Evolutionary conservation across 192 early-diverging fungal species (phyloP).

Genomic region (Coemansia sp.): DNA sequence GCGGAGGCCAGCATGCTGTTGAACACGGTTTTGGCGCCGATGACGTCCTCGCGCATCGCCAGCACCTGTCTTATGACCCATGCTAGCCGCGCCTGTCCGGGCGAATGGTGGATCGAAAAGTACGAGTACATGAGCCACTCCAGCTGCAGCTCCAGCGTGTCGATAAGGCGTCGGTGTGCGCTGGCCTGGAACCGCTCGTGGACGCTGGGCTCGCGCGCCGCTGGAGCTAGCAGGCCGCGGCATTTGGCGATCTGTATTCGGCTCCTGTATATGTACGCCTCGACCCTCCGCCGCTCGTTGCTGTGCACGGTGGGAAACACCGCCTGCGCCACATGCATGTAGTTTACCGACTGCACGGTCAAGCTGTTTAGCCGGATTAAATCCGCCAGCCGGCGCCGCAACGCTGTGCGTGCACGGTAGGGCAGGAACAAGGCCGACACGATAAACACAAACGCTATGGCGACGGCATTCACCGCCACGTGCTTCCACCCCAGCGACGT

Average conservation of each 20-base stretch:
- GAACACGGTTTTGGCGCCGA: slow-evolving; percentile 31
- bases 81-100: too few relatives aligned
- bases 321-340: slow-evolving; percentile 35
- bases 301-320: slow-evolving; percentile 23
- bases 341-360: slow-evolving; percentile 27
- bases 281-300: slow-evolving; percentile 14
- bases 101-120: too few relatives aligned
- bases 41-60: slow-evolving; percentile 41
- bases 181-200: slow-evolving; percentile 28
- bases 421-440: slow-evolving; percentile 41
- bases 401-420: slow-evolving; percentile 37
- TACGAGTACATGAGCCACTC: slow-evolving; percentile 45
- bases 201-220: slow-evolving; percentile 34
- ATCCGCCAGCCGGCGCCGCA: slow-evolving; percentile 25
- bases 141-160: slow-evolving; percentile 35
- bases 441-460: slow-evolving; percentile 25
- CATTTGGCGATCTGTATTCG: slow-evolving; percentile 29
- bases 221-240: slow-evolving; percentile 16
- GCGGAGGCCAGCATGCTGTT: slow-evolving; percentile 29
- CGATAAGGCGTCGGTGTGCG: slow-evolving; percentile 24
- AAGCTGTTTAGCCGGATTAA: slow-evolving; percentile 27
- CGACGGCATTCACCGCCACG: slow-evolving; percentile 27
- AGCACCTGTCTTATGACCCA: slow-evolving; percentile 20
- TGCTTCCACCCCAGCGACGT: slow-evolving; percentile 36
- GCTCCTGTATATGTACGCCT: slow-evolving; percentile 6